phyloP scores from a whole-genome alignment of 75 land plant species.

The Pinus tabuliformis region DNA sequence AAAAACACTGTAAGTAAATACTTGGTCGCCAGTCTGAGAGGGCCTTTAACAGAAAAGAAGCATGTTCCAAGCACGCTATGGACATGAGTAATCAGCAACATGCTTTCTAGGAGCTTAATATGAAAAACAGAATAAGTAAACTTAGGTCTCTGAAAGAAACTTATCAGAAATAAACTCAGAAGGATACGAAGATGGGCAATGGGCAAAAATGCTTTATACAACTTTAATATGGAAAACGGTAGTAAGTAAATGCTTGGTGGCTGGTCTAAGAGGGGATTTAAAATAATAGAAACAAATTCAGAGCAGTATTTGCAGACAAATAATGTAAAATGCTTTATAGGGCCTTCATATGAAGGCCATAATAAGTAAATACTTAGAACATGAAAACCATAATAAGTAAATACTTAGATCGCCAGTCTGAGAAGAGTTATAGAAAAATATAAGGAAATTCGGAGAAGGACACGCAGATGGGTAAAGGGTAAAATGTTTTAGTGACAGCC shows the following conservation, averaged over 20 bases:
- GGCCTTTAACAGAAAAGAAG: too few species aligned
- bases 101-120: background rate
- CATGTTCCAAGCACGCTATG: background rate
- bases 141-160: too few species aligned
- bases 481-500: background rate
- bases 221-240: background rate
- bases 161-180: background rate
- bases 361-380: too few species aligned
- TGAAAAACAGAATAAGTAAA: too few species aligned
- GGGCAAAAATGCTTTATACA: background rate
- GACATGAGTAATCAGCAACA: background rate
- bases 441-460: too few species aligned
- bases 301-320: background rate
- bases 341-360: too few species aligned
- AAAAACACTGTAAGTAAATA: background rate
- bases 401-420: too few species aligned
- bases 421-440: background rate
- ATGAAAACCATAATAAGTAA: too few species aligned
- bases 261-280: background rate
- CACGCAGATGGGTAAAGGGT: too few species aligned
- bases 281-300: background rate
- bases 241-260: background rate
- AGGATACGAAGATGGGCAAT: background rate
- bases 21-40: background rate
- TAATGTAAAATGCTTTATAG: background rate